phyloP scores from a whole-genome alignment of 1,139 yeast genomes.

The Saccharomyces hybrid region DNA sequence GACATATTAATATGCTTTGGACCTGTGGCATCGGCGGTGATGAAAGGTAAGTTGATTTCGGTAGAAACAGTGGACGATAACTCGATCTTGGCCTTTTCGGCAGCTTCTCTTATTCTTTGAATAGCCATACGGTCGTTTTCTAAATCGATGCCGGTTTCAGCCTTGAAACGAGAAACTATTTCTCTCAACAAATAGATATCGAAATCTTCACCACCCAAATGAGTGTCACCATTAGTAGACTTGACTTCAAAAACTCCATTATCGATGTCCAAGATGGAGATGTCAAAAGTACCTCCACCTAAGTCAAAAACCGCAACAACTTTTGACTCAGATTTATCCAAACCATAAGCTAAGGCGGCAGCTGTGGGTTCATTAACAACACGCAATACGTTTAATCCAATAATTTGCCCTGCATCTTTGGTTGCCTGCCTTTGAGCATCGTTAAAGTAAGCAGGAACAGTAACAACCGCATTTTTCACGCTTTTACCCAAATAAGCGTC shows the following conservation, averaged over 20 bases:
- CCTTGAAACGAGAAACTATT: conserved; percentile 87
- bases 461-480: conserved; percentile 86
- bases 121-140: conserved; percentile 95
- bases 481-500: conserved; percentile 83
- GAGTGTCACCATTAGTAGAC: conserved; percentile 99
- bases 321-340: conserved; percentile 81
- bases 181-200: conserved; percentile 82
- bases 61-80: conserved; percentile 81
- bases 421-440: conserved; percentile 99
- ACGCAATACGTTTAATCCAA: conserved; percentile 90
- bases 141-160: conserved; percentile 85
- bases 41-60: conserved; percentile 6
- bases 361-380: conserved; percentile 99
- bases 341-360: conserved; percentile 96
- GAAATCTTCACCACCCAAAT: conserved; percentile 97
- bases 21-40: conserved; percentile 6
- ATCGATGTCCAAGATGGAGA: conserved; percentile 85
- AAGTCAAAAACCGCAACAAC: conserved; percentile 91
- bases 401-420: conserved; percentile 97
- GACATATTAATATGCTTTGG: conserved; percentile 37
- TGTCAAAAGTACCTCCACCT: conserved; percentile 99
- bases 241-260: conserved; percentile 96
- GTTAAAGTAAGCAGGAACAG: conserved; percentile 97
- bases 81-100: conserved; percentile 99
- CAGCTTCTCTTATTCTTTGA: conserved; percentile 99